Conservation (phyloP, 257 asterid genomes). For the Gynochthodes officinalis region DNA sequence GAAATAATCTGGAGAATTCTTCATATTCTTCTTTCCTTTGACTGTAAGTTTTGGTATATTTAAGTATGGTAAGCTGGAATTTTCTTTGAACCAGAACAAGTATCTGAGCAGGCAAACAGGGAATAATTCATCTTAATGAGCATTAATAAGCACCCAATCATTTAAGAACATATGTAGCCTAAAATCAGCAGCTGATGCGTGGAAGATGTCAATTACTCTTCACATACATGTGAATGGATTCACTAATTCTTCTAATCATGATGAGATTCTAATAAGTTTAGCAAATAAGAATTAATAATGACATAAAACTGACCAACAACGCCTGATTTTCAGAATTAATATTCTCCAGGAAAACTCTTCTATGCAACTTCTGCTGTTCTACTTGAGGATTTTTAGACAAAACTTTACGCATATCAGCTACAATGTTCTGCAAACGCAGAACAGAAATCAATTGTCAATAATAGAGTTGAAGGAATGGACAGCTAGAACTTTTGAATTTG, state of each 20-base stretch:
- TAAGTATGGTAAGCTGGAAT: not conserved
- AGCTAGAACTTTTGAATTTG: not conserved
- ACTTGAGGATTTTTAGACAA: slow-evolving; percentile 34
- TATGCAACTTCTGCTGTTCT: slow-evolving; percentile 39
- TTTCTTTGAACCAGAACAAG: not conserved
- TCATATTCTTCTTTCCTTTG: not conserved
- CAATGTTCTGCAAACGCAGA: slow-evolving; percentile 19
- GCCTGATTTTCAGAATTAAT: slow-evolving; percentile 33
- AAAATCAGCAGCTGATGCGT: not conserved
- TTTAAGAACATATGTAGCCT: not conserved
- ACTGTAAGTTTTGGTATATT: not conserved
- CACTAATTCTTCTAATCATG: not conserved
- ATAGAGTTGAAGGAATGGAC: not conserved
- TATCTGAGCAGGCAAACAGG: not conserved
- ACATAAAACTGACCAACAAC: slow-evolving; percentile 11
- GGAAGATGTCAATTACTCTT: not conserved
- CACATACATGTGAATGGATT: not conserved
- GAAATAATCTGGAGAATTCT: not conserved
- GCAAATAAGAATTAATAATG: not conserved
- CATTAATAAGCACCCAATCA: not conserved
- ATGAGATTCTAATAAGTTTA: not conserved
- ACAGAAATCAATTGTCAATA: not conserved
- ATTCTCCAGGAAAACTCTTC: slow-evolving; percentile 33
- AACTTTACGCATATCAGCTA: slow-evolving; percentile 42
- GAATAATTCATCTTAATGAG: not conserved